Percentiles rank a stretch among this genome's conserved stretches.
Conservation (phyloP, 768 basidiomycete species). For the Tricholoma saponaceum region DNA sequence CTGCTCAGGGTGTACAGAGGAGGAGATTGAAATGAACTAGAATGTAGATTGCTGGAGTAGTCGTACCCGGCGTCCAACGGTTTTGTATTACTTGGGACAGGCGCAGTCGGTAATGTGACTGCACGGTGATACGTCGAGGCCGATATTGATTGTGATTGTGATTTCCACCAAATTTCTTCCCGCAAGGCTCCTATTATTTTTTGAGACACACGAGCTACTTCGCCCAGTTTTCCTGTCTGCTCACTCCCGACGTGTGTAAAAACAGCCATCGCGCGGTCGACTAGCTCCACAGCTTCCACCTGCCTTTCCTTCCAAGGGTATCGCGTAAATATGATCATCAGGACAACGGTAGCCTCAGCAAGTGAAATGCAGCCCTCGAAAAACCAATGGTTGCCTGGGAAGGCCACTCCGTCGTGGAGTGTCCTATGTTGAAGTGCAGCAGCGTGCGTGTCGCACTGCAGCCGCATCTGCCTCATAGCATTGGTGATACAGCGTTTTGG, state of each 20-base stretch:
- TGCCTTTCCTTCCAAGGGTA: slow-evolving; percentile 34
- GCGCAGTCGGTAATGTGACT: background rate
- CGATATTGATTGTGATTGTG: slow-evolving; percentile 8
- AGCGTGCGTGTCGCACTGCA: slow-evolving; percentile 37
- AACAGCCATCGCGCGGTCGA: slow-evolving; percentile 34
- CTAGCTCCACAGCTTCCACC: slow-evolving; percentile 31
- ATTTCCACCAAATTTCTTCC: slow-evolving; percentile 22
- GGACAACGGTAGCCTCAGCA: slow-evolving; percentile 44
- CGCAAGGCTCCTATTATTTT: slow-evolving; percentile 32
- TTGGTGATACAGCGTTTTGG: slow-evolving; percentile 34
- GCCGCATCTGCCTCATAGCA: slow-evolving; percentile 38
- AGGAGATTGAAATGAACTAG: background rate
- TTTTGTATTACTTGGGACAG: background rate
- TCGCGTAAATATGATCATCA: slow-evolving; percentile 37
- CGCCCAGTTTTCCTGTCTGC: slow-evolving; percentile 31
- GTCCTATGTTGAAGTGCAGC: slow-evolving; percentile 17
- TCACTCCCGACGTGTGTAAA: slow-evolving; percentile 30
- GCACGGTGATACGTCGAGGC: background rate
- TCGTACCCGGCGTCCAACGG: background rate
- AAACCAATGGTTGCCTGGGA: slow-evolving; percentile 34
- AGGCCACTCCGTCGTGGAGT: too few species aligned
- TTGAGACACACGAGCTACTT: slow-evolving; percentile 35
- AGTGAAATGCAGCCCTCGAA: slow-evolving; percentile 42
- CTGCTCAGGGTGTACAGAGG: background rate
- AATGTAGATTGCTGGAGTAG: background rate